Evolutionary conservation across 2,329 filamentous ascomycete species (phyloP).

Genomic region (Phaeosphaeria sp.): DNA sequence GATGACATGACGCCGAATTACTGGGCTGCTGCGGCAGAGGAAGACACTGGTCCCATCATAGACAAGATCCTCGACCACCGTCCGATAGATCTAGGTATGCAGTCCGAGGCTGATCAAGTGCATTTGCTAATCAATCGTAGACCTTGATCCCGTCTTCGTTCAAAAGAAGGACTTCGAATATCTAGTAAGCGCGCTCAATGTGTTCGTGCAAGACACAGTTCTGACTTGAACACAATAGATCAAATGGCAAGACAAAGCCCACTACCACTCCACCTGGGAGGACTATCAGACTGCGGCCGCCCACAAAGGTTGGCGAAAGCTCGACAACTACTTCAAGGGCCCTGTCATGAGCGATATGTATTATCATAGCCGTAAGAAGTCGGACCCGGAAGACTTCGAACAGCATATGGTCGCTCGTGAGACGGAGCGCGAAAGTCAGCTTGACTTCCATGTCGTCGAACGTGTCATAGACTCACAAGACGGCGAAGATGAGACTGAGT

Average conservation of each 20-base stretch:
- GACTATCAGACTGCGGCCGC: slow-evolving; percentile 74
- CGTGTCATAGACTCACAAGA: slow-evolving; percentile 85
- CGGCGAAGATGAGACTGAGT: slow-evolving; percentile 81
- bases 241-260: slow-evolving; percentile 96
- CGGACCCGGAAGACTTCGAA: slow-evolving; percentile 83
- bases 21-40: slow-evolving; percentile 68
- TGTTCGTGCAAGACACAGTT: not conserved
- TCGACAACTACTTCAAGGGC: slow-evolving; percentile 95
- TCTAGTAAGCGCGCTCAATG: slow-evolving; percentile 53
- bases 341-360: slow-evolving; percentile 80
- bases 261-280: slow-evolving; percentile 97
- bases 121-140: slow-evolving; percentile 31
- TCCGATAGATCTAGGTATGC: slow-evolving; percentile 64
- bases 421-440: slow-evolving; percentile 83
- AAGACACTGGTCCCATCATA: slow-evolving; percentile 83
- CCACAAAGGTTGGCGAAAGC: slow-evolving; percentile 83
- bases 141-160: slow-evolving; percentile 41
- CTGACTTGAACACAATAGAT: slow-evolving; percentile 61
- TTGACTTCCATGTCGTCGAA: slow-evolving; percentile 91
- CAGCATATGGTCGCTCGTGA: slow-evolving; percentile 96
- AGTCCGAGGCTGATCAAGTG: not conserved
- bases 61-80: slow-evolving; percentile 91
- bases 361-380: slow-evolving; percentile 60
- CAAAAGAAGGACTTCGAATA: slow-evolving; percentile 84
- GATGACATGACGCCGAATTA: slow-evolving; percentile 72